Percentiles rank a stretch among this genome's conserved stretches.
Evolutionary conservation across 1,139 yeast species (phyloP).

Genomic region (Dujonia santamariae): DNA sequence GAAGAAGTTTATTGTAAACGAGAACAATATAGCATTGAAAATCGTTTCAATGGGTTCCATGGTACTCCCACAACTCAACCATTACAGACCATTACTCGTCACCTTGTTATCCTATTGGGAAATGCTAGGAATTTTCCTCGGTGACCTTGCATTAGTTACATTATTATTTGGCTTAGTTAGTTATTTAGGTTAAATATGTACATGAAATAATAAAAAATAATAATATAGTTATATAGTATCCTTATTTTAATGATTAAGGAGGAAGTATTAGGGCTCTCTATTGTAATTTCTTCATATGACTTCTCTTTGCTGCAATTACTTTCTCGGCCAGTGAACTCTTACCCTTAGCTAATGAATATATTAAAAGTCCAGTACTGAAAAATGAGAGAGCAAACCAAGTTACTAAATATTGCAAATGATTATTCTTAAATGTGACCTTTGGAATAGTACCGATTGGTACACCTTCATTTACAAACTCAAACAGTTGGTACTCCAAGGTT

Average conservation of each 20-base stretch:
- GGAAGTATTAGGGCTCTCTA: too few species aligned
- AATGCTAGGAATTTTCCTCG: slow-evolving; percentile 33
- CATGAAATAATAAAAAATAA: slow-evolving; percentile 3
- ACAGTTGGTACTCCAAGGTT: slow-evolving; percentile 41
- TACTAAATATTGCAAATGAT: slow-evolving; percentile 85
- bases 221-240: neutral
- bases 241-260: too few species aligned
- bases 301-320: slow-evolving; percentile 39
- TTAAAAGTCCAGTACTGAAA: slow-evolving; percentile 63
- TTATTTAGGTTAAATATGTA: slow-evolving; percentile 13
- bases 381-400: slow-evolving; percentile 93
- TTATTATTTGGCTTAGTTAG: slow-evolving; percentile 41
- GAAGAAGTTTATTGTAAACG: slow-evolving; percentile 21
- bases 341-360: slow-evolving; percentile 31
- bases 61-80: slow-evolving; percentile 34
- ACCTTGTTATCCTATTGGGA: slow-evolving; percentile 37
- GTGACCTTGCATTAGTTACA: slow-evolving; percentile 37
- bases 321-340: slow-evolving; percentile 36
- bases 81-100: slow-evolving; percentile 27
- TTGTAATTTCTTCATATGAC: slow-evolving; percentile 27
- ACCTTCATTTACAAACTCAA: slow-evolving; percentile 67
- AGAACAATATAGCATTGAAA: slow-evolving; percentile 28
- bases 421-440: slow-evolving; percentile 75
- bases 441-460: slow-evolving; percentile 88
- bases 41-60: slow-evolving; percentile 30